phyloP scores from a whole-genome alignment of 2,329 filamentous ascomycete genomes.

The Nectriaceae sp. region DNA sequence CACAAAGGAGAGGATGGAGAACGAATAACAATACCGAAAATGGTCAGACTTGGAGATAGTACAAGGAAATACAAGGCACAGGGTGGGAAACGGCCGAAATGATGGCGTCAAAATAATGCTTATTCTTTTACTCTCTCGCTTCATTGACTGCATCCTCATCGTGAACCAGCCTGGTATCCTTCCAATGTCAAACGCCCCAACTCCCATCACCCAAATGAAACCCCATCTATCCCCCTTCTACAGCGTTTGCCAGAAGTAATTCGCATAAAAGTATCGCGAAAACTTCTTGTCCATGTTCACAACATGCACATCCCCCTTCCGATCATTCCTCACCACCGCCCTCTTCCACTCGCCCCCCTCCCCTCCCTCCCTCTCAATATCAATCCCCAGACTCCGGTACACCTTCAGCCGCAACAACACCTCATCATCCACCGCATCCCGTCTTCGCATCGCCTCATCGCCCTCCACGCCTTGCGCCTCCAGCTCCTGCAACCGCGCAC shows the following conservation, averaged over 20 bases:
- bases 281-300: conserved; percentile 94
- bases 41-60: too few relatives aligned
- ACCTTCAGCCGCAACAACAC: conserved; percentile 79
- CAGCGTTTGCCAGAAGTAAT: conserved; percentile 93
- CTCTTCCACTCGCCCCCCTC: conserved; percentile 81
- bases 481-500: conserved; percentile 74
- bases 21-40: too few relatives aligned
- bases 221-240: conserved; percentile 37
- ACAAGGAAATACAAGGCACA: too few relatives aligned
- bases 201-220: conserved; percentile 8
- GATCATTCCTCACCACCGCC: conserved; percentile 81
- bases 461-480: conserved; percentile 88
- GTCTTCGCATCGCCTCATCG: conserved; percentile 31
- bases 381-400: conserved; percentile 88
- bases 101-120: too few relatives aligned
- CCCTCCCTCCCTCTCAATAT: conserved; percentile 74
- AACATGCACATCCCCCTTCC: conserved; percentile 90
- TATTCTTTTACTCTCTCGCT: not conserved
- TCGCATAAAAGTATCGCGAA: conserved; percentile 87
- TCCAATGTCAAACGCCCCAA: conserved; percentile 17
- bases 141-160: not conserved
- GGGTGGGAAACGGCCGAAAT: too few relatives aligned
- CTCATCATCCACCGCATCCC: conserved; percentile 61
- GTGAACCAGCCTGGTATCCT: not conserved
- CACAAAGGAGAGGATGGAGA: too few relatives aligned